Base-by-base conservation (phyloP, 805 yeast genomes). In the Wickerhamiella parazyma region DNA sequence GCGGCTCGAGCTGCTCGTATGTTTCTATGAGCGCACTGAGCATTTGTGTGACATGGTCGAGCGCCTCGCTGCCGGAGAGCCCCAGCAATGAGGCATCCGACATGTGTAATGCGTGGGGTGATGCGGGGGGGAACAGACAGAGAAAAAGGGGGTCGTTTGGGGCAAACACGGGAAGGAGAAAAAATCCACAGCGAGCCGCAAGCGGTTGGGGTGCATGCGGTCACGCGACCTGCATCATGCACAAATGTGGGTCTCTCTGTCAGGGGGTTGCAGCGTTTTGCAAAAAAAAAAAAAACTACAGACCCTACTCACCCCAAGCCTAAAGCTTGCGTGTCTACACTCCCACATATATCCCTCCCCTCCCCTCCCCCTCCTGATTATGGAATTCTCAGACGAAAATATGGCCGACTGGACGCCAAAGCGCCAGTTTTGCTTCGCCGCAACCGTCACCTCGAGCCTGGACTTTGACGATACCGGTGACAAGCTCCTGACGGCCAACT, bases 381-480 rank as follows among this genome's bases (percentile, higher is more conserved):
- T 39, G 29, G 29, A 39, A 26, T 39, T 39, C 20, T 31, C 42
- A 7, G 42, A 39, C 29, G 26, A 21, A 19, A 29, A 28, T 24
- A 39, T 44, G 41, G 17, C 41, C 20, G 22, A 39, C 4, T 44
- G 40, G 36, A 39, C 31, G 11, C 51, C 51, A 10, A 44, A 45
- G 16, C 31, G 31, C 19, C 41, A 47, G 34, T 38, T 44, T 7
- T 19, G 31, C 11, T 35, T 14, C 21, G 41, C 45, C n/a, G 36
- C 48, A 16, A 45, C 64, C 9, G 45, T 50, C 28, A 57, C 65
- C 14, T 63, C 67, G 8, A 61, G 68, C 31, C 34, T 67, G 5
- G 86, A 80, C 54, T 89, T 76, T 56, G 94, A 86, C 57, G 91
- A 81, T 52, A 67, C 80, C 7, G 97, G 97, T 4, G 80, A 78